Evolutionary conservation across 805 yeast species (phyloP), one percentile per base, ranked within the genome.

Genomic region (Cyberlindnera amylophila): DNA sequence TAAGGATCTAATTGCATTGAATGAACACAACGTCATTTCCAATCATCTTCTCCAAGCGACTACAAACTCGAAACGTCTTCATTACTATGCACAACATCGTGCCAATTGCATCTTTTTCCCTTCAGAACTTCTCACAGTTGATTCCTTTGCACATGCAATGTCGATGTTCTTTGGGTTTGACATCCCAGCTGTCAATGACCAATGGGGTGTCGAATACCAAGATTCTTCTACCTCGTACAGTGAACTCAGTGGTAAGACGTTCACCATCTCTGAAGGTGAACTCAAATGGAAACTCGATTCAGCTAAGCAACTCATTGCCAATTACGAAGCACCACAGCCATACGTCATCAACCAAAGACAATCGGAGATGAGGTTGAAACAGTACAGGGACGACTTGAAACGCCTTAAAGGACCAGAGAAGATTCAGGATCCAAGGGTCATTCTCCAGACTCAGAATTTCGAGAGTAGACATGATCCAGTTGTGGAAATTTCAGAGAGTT

Each of bases 381-480:
- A 45, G 37, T 39, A 45, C 13, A 42, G 49, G 32, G 44, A 39
- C 1, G 43, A 48, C 5, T 17, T 44, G 24, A 39, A 47, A 24
- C 21, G 18, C 3, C 30, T 36, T 18, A 40, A 43, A 16, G 17
- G 14, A n/a, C 41, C 42, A 13, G 36, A 19, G n/a, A 34, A 16
- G 23, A 9, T 41, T 24, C 37, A 47, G 9, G 41, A 47, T 23
- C 47, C 45, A 10, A 28, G 15, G 4, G 18, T 29, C 14, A 28
- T 49, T 3, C 29, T 47, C 14, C 35, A 36, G 28, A 42, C 52
- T 13, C 50, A 47, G 31, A 37, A 32, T 11, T 51, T 49, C 28
- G 57, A 53, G 34, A 38, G 42, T 18, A 39, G 55, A 18, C 52
- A 49, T 23, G 57, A 53, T 33, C 57, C 57, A 10, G 31, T 53